These are phyloP conservation scores for Kalaharituber pfeilii DNA, from an alignment of 2,329 filamentous ascomycete genomes.

Conservation along the genomic window DNA sequence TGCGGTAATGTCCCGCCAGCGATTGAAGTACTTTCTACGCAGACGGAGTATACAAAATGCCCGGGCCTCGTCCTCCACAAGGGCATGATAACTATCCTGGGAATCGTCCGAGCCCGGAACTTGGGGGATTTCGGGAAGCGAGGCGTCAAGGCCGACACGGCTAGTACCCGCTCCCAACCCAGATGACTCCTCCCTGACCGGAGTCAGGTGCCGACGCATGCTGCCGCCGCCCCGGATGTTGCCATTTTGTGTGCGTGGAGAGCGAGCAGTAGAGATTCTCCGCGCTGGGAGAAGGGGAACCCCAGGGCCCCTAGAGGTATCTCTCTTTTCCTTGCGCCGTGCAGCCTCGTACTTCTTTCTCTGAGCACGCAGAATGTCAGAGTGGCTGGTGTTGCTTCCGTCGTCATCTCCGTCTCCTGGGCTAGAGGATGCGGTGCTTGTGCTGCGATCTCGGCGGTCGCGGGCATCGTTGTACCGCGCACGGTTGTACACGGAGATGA, in stretches of 20 bases:
- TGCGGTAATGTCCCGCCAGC: background rate
- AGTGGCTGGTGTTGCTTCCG: background rate
- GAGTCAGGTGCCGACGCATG: background rate
- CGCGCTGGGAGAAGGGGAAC: too few relatives aligned
- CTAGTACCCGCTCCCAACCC: background rate
- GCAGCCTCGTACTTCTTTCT: background rate
- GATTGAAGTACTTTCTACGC: background rate
- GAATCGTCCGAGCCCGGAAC: too few relatives aligned
- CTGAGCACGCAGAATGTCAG: background rate
- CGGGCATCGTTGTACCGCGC: constrained; percentile 11
- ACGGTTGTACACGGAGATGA: constrained; percentile 10
- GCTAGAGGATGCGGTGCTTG: background rate
- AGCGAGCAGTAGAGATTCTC: too few relatives aligned
- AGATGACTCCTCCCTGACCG: background rate
- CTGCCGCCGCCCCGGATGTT: background rate
- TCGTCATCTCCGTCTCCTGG: background rate
- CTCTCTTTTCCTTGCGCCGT: background rate
- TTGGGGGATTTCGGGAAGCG: background rate
- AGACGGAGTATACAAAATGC: background rate
- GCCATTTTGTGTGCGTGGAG: background rate
- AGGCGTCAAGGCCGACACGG: background rate
- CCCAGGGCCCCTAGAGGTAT: background rate
- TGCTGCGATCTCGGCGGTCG: constrained; percentile 10
- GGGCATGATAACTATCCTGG: too few relatives aligned
- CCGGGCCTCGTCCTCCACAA: background rate